Conservation (phyloP, 2,329 filamentous ascomycete species). For the Sporothrix schenckii region DNA sequence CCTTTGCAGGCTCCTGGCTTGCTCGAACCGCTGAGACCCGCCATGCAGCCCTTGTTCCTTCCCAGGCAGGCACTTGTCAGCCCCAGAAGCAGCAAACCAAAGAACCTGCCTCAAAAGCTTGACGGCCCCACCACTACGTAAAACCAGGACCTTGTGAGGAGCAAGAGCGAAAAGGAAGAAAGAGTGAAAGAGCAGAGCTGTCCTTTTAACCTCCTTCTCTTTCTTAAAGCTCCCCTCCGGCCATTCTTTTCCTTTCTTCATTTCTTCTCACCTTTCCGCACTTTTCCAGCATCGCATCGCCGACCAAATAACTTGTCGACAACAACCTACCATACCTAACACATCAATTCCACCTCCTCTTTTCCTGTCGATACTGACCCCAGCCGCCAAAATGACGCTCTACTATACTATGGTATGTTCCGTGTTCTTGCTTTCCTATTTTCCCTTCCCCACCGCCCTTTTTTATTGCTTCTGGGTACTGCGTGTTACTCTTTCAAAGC, state of each 20-base stretch:
- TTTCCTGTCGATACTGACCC: neutral
- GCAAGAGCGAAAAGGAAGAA: no score
- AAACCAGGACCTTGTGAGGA: constrained; percentile 3
- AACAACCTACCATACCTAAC: neutral
- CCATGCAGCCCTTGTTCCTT: neutral
- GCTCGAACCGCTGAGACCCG: no score
- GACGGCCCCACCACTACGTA: constrained; percentile 17
- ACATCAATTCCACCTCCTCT: neutral
- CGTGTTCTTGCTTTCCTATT: neutral
- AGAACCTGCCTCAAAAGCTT: constrained; percentile 18
- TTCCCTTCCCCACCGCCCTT: neutral
- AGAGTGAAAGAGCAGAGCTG: constrained; percentile 14
- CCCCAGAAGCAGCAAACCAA: constrained; percentile 1
- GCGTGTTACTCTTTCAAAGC: neutral
- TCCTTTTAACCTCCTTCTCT: constrained; percentile 17
- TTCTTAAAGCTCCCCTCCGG: constrained; percentile 1
- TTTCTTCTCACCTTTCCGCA: neutral
- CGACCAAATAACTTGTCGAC: neutral
- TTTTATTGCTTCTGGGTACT: neutral
- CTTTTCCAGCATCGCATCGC: neutral
- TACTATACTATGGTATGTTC: constrained; percentile 56
- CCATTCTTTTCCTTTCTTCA: neutral
- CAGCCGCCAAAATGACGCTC: constrained; percentile 56
- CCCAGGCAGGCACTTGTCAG: constrained; percentile 25
- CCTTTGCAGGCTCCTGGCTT: neutral